Percentiles rank a stretch among this genome's conserved stretches.
Conservation (phyloP, 805 yeast species). For the Candida ovalis region DNA sequence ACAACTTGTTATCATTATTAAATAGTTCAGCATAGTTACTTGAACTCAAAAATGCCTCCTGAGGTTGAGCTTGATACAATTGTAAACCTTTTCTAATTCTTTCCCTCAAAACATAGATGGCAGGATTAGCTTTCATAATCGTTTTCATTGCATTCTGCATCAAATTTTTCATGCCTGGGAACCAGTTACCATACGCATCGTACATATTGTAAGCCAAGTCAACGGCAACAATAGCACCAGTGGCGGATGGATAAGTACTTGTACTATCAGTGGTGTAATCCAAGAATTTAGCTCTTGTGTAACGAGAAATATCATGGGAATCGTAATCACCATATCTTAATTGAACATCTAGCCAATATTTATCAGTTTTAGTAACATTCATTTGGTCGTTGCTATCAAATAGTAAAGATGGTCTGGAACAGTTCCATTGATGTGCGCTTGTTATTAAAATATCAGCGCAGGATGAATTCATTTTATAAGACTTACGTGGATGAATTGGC, state of each 20-base stretch:
- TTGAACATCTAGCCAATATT: slow-evolving; percentile 95
- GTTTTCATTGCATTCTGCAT: slow-evolving; percentile 90
- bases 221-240: slow-evolving; percentile 86
- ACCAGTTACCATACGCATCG: slow-evolving; percentile 97
- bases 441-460: slow-evolving; percentile 84
- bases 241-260: slow-evolving; percentile 85
- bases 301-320: slow-evolving; percentile 92
- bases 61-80: slow-evolving; percentile 89
- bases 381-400: slow-evolving; percentile 65
- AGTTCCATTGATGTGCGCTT: slow-evolving; percentile 78
- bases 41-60: slow-evolving; percentile 85
- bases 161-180: slow-evolving; percentile 87
- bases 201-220: slow-evolving; percentile 95
- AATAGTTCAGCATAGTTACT: slow-evolving; percentile 88
- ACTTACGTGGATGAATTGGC: slow-evolving; percentile 93
- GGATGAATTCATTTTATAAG: slow-evolving; percentile 95
- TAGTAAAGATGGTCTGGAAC: slow-evolving; percentile 75
- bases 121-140: slow-evolving; percentile 93
- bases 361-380: slow-evolving; percentile 55
- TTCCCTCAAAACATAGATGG: slow-evolving; percentile 85
- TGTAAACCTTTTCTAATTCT: slow-evolving; percentile 92
- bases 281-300: slow-evolving; percentile 85
- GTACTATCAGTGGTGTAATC: slow-evolving; percentile 89
- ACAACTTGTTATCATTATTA: slow-evolving; percentile 75
- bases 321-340: slow-evolving; percentile 96